Evolutionary conservation across 2,329 filamentous ascomycete genomes (phyloP), one percentile per base, ranked within the genome.

Genomic region (Parascedosporium putredinis): DNA sequence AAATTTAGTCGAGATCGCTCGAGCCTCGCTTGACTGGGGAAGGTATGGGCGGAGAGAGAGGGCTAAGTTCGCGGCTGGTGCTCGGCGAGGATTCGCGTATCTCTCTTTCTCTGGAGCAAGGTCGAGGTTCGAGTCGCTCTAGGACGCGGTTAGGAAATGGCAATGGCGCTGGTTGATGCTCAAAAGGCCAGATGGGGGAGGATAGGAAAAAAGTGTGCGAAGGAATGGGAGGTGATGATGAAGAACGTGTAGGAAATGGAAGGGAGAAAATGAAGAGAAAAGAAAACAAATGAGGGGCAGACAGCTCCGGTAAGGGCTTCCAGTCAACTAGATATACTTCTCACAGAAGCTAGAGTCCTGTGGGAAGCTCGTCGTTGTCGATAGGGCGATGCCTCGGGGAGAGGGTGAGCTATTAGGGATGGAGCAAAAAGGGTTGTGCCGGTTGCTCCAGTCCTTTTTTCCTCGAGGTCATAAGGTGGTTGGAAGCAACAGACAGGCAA

Each of bases 381-480:
- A 33, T 46, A 31, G 31, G 33, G 24, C 29, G 33, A 48, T 24
- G 33, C 46, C 46, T 48, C 33, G 46, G 36, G 24, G 12, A 23
- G 46, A 48, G 46, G 25, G 31, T 38, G 36, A 43, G 47, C 34
- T 49, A n/a, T n/a, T n/a, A 23, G 33, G 38, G 34, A 27, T 27
- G 36, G 18, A 20, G 24, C 18, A 42, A 42, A 31, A 50, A 33
- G n/a, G 40, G 27, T 34, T 43, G 40, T 42, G 47, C 40, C 31
- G 27, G 47, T 38, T 38, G 46, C 46, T 48, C 25, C 44, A 29
- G 38, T 23, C 36, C 43, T 50, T 42, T 50, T 50, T 45, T 44
- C 31, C 16, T 38, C 36, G 34, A 40, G 23, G 34, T 23, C 34
- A 22, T 38, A 29, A 44, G 23, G 31, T 38, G 16, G 46, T 25